Base-by-base conservation (phyloP, 805 yeast genomes). In the Saccharomyces eubayanus region DNA sequence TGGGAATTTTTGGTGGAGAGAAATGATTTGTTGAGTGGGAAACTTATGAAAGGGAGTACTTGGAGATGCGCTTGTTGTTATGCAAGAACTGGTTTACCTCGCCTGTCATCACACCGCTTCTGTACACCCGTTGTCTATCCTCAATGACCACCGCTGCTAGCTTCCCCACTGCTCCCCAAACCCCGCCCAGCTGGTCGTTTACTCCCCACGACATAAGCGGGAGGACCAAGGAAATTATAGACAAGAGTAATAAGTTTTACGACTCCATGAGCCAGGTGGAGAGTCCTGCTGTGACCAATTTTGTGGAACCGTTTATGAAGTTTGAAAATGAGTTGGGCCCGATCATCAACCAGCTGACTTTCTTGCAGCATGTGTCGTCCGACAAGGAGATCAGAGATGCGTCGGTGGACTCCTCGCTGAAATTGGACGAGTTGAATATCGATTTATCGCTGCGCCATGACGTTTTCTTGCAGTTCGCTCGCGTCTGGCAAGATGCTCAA, bases 341-440 rank as follows among this genome's bases (percentile, higher is more conserved):
- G 5, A 51, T 75, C 6, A 72, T 73, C 28, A 78, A 77, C 60
- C 84, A 77, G 59, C 68, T 87, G 60, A 73, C 84, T 20, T 88
- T 89, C 64, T 84, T 82, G 62, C 89, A 83, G 67, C 84, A 85
- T 59, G 91, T 89, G 10, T 84, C 91, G 2, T 62, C 81, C 21
- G 75, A 78, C 57, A 80, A 83, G 62, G 81, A 71, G n/a, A 64
- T 86, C 31, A 77, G 96, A 62, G 88, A 85, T 57, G 88, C 89
- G 3, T 82, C 91, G 2, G 77, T 77, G 47, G 72, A 78, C 55
- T 84, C 88, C 0, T 86, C 84, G 57, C 81, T 81, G 63, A 63
- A 74, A 55, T 67, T 85, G 46, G 76, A 80, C 51, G 78, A 82
- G 49, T 79, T 74, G 59, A 71, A 76, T 9, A 86, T 88, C 61